Percentiles rank a stretch among this genome's conserved stretches.
These are phyloP conservation scores for Aspergillus fumigatiaffinis DNA, from an alignment of 2,329 filamentous ascomycete species.

Conservation along the genomic window DNA sequence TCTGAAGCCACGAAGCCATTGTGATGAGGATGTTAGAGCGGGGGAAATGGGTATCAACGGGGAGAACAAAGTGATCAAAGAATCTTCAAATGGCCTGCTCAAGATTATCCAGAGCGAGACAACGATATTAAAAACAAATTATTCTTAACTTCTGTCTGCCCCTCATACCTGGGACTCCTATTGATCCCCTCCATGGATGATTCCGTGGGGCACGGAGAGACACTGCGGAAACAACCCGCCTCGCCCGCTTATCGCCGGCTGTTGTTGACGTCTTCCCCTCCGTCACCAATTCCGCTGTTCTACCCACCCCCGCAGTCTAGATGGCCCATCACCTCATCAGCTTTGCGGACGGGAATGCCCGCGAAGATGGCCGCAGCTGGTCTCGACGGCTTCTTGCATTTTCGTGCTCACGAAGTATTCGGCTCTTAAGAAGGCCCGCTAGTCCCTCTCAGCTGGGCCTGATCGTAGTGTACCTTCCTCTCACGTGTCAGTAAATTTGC, in stretches of 20 bases:
- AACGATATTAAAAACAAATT: constrained; percentile 4
- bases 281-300: constrained; percentile 6
- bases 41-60: not conserved
- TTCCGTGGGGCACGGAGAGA: not conserved
- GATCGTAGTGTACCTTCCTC: not conserved
- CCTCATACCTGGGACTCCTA: not conserved
- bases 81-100: not conserved
- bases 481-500: not conserved
- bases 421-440: not conserved
- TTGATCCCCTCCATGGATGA: not conserved
- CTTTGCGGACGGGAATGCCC: constrained; percentile 6
- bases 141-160: not conserved
- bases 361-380: not conserved
- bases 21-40: constrained; percentile 16
- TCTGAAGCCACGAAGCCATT: constrained; percentile 56
- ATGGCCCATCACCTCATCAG: not conserved
- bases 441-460: not conserved
- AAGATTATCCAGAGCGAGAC: not conserved
- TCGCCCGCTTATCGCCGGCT: constrained; percentile 16
- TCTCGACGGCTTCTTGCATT: not conserved
- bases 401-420: not conserved
- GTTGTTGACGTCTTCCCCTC: constrained; percentile 1
- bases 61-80: not conserved
- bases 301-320: not conserved
- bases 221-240: constrained; percentile 9